Base-by-base conservation (phyloP, 2,329 filamentous ascomycete genomes). In the Alternaria viburni region DNA sequence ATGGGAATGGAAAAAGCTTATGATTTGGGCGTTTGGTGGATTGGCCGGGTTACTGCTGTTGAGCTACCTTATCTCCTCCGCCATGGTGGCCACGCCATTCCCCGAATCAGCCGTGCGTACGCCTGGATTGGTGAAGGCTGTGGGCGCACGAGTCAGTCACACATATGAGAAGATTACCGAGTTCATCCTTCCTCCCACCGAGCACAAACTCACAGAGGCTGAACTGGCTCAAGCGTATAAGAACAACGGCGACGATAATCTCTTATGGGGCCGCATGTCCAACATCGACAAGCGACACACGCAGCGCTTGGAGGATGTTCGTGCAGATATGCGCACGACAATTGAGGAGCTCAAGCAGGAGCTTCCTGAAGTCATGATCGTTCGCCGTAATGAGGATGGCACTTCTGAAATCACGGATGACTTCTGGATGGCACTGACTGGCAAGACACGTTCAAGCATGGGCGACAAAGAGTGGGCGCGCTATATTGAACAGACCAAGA, bases 371-470 rank as follows among this genome's bases (percentile, higher is more conserved):
- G 69, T 85, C 10, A 80, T 92, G 5, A 85, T 86, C 62, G 84
- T 91, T 67, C 82, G 85, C 13, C 82, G 83, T 8, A 81, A 85
- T 60, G 77, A 81, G 32, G 77, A 86, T 28, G 89, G 89, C 13
- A 83, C 85, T 10, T 77, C 82, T 0, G 79, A 86, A 21, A 85
- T 92, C 15, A 80, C 86, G 0, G 82, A 87, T 23, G 84, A 88
- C 3, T 91, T 93, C 63, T 93, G 88, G 86, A 82, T 87, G 59
- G 90, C 89, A 0, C 75, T 93, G 9, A 82, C 83, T 23, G 84
- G 86, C 57, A 82, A 85, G 60, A 85, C 91, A 51, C 80, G 80
- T 19, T 76, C 80, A 1, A 86, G 87, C 19, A 70, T 65, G 5
- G 54, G 69, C 82, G 44, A 77, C 79, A 1, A 79, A 61, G 41